phyloP scores from a whole-genome alignment of 768 basidiomycete species.

The Tulasnella sp. region DNA sequence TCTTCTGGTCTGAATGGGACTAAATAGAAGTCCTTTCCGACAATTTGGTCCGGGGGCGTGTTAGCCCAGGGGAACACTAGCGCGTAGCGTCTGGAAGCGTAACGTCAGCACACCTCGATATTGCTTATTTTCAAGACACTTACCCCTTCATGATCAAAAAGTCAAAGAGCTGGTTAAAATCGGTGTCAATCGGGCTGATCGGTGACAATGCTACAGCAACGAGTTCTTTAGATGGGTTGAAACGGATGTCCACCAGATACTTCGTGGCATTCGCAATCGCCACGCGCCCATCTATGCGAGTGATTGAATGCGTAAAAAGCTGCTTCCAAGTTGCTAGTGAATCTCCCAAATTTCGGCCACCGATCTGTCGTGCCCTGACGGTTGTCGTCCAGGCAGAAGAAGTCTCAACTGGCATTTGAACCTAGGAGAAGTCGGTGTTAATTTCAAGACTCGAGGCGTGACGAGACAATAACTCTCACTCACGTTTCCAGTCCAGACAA shows the following conservation, averaged over 20 bases:
- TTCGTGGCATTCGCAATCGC: slow-evolving; percentile 62
- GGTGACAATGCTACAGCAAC: slow-evolving; percentile 67
- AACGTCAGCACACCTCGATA: background rate
- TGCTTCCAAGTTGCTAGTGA: slow-evolving; percentile 61
- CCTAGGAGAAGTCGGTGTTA: slow-evolving; percentile 32
- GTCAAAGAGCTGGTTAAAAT: slow-evolving; percentile 51
- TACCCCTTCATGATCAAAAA: slow-evolving; percentile 67
- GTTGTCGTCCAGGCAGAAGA: slow-evolving; percentile 42
- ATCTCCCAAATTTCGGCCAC: slow-evolving; percentile 49
- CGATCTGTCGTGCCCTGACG: slow-evolving; percentile 59
- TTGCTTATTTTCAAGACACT: slow-evolving; percentile 24
- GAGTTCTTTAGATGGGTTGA: slow-evolving; percentile 70
- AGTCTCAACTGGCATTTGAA: slow-evolving; percentile 72
- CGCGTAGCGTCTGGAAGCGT: slow-evolving; percentile 58
- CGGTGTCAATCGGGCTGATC: slow-evolving; percentile 34
- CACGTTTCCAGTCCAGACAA: slow-evolving; percentile 71
- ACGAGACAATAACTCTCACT: slow-evolving; percentile 21
- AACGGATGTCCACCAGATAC: slow-evolving; percentile 66
- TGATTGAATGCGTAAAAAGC: slow-evolving; percentile 57
- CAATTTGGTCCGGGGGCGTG: slow-evolving; percentile 57
- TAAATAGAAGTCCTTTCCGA: slow-evolving; percentile 80
- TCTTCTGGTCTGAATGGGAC: slow-evolving; percentile 59
- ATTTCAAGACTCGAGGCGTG: no score
- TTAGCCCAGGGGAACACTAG: slow-evolving; percentile 79
- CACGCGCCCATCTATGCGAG: slow-evolving; percentile 79